Evolutionary conservation across 1,284 basidiomycete genomes (phyloP).

Genomic region (Sporisorium graminicola): DNA sequence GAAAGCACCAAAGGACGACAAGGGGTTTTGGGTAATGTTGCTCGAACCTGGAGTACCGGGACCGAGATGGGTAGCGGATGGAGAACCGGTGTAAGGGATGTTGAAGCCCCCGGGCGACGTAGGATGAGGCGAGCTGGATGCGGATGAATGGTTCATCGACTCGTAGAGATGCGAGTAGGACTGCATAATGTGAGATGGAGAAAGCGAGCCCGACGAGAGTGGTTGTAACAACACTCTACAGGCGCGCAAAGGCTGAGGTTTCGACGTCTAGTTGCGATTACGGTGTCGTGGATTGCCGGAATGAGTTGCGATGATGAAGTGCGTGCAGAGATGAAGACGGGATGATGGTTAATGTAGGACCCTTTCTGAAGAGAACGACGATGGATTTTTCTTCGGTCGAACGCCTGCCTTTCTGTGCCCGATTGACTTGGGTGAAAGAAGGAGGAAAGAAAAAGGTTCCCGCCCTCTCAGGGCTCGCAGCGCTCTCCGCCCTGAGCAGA

Average conservation of each 20-base stretch:
- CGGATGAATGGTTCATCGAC: conserved; percentile 25
- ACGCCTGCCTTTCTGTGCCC: background rate
- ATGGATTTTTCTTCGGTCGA: background rate
- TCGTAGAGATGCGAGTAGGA: conserved; percentile 53
- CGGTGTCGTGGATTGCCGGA: background rate
- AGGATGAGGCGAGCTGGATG: conserved; percentile 35
- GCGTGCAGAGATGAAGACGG: background rate
- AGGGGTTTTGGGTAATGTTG: conserved; percentile 22
- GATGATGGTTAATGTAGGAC: conserved; percentile 2
- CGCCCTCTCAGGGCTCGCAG: background rate
- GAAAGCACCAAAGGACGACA: conserved; percentile 51
- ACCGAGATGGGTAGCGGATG: conserved; percentile 31
- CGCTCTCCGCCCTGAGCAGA: too few species aligned
- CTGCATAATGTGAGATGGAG: conserved; percentile 22
- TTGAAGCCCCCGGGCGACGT: conserved; percentile 48
- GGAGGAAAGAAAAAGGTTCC: background rate
- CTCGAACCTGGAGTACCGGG: conserved; percentile 23
- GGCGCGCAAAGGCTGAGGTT: conserved; percentile 3
- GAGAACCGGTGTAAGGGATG: conserved; percentile 44
- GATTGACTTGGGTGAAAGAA: conserved; percentile 2
- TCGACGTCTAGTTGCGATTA: background rate
- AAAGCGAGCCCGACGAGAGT: conserved; percentile 6
- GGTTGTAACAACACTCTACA: conserved; percentile 14
- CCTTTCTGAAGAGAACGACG: background rate
- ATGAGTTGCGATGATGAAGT: background rate